Evolutionary conservation across 179 eudicot genomes (phyloP).

Genomic region (Spergularia azorica): DNA sequence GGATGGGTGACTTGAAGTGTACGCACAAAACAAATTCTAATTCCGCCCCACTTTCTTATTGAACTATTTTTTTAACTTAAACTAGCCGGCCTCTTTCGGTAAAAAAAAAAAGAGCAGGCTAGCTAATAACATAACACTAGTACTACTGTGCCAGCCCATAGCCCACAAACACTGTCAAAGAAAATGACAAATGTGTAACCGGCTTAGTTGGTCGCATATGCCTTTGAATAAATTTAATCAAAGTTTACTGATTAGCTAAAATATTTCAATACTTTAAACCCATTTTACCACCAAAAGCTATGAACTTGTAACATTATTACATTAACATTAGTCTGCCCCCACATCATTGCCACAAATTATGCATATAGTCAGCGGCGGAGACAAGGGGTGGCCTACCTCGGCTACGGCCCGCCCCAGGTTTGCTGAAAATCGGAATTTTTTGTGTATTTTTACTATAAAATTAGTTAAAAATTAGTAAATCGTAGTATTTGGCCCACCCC

Average conservation of each 20-base stretch:
- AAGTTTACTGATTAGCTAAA: neutral
- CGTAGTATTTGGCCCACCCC: too few relatives aligned
- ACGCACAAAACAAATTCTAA: slow-evolving; percentile 3
- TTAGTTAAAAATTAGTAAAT: too few relatives aligned
- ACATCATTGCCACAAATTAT: neutral
- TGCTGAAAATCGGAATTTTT: too few relatives aligned
- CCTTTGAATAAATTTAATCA: slow-evolving; percentile 11
- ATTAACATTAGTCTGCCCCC: neutral
- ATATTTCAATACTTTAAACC: neutral
- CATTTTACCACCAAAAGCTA: neutral
- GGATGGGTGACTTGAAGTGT: slow-evolving; percentile 21
- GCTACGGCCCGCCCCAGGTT: too few relatives aligned
- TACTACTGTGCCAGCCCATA: neutral
- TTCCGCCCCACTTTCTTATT: neutral
- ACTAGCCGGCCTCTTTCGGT: slow-evolving; percentile 25
- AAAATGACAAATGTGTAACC: neutral
- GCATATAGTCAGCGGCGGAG: too few relatives aligned
- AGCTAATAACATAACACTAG: neutral
- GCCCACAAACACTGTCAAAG: slow-evolving; percentile 12
- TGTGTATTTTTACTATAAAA: too few relatives aligned
- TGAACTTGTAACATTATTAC: neutral
- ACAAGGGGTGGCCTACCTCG: too few relatives aligned
- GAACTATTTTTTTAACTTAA: neutral
- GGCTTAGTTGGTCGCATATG: slow-evolving; percentile 16
- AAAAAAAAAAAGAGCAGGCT: neutral